phyloP scores from a whole-genome alignment of 306 rosid genomes.

The Cicer yamashitae region DNA sequence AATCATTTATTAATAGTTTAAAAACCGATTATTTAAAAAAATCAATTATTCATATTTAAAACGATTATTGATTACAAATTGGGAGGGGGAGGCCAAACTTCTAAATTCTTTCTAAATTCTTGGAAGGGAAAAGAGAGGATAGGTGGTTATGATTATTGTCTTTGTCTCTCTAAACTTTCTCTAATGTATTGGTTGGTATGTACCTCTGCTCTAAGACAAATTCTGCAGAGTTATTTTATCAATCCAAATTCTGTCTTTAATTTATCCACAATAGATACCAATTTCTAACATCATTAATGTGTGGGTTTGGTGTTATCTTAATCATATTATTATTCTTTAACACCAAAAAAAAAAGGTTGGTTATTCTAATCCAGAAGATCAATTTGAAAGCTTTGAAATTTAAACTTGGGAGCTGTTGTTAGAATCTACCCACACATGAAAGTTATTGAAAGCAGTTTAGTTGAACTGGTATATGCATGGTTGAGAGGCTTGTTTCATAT shows the following conservation, averaged over 20 bases:
- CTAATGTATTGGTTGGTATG: not conserved
- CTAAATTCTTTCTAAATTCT: not conserved
- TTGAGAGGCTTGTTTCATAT: constrained; percentile 35
- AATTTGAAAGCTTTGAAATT: constrained; percentile 21
- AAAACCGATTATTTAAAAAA: too few relatives aligned
- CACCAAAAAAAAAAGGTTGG: not conserved
- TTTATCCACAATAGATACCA: too few relatives aligned
- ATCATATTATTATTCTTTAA: constrained; percentile 7
- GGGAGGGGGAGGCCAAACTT: not conserved
- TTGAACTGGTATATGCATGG: constrained; percentile 7
- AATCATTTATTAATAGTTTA: too few relatives aligned
- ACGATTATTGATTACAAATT: not conserved
- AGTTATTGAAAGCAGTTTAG: not conserved
- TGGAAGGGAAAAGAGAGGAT: not conserved
- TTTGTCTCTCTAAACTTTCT: not conserved
- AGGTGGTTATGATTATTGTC: too few relatives aligned
- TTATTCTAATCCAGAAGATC: constrained; percentile 6
- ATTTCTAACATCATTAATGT: not conserved
- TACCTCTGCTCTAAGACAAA: too few relatives aligned
- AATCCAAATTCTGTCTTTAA: too few relatives aligned
- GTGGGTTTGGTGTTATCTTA: not conserved
- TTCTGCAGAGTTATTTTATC: too few relatives aligned
- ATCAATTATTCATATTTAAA: too few relatives aligned
- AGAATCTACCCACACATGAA: not conserved
- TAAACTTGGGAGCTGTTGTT: not conserved